Base-by-base conservation (phyloP, 1,284 basidiomycete species). In the Stereum hirsutum region DNA sequence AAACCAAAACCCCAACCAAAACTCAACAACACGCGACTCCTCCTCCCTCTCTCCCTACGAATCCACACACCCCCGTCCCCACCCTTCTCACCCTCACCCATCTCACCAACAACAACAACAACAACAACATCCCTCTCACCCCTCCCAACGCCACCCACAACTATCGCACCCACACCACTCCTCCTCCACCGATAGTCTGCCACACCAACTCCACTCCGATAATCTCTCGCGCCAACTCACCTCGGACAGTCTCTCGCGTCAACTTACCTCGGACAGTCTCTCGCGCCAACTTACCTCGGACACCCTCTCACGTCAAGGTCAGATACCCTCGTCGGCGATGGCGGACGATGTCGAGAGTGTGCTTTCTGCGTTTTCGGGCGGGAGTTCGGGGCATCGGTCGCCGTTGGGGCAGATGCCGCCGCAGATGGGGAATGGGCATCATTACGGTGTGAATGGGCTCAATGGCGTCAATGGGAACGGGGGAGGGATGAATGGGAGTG, bases 381-480 rank as follows among this genome's bases (percentile, higher is more conserved):
- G 12, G 34, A 4, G 5, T 25, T 12, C 15, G 34, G 12, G 19
- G 12, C 34, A 5, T 14, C 12, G 24, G 15, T 8, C 25, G 24
- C 7, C 17, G 5, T 19, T 41, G 37, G 19, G 36, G 17, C 15
- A 42, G 46, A 7, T 41, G 47, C n/a, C n/a, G n/a, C n/a, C n/a
- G n/a, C n/a, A n/a, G n/a, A n/a, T n/a, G n/a, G n/a, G n/a, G n/a
- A n/a, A n/a, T n/a, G n/a, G n/a, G n/a, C n/a, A n/a, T n/a, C n/a
- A n/a, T n/a, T n/a, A n/a, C n/a, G n/a, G 19, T 48, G 41, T 25
- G 34, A 32, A n/a, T 35, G 33, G 17, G 6, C 33, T n/a, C 14
- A 17, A n/a, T n/a, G n/a, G n/a, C n/a, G 17, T 20, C 33, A 12
- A 20, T 17, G 17, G 33, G 17, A 19, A n/a, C n/a, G n/a, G n/a